Evolutionary conservation across 2,329 filamentous ascomycete genomes (phyloP).

Genomic region (Aschersonia sp.): DNA sequence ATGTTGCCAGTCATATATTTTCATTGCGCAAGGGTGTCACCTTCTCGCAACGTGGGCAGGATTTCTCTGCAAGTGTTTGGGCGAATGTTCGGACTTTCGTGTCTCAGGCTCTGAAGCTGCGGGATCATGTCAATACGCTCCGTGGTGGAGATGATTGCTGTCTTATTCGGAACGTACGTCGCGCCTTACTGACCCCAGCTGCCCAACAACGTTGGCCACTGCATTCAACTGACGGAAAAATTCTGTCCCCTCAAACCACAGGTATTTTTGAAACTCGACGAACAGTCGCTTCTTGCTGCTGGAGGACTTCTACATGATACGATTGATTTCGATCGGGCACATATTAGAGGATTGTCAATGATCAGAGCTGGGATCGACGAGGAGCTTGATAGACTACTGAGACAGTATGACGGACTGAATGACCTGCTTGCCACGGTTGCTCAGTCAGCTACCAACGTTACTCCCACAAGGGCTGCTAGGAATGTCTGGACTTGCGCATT

Average conservation of each 20-base stretch:
- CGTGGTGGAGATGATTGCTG: neutral
- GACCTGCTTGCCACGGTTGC: slow-evolving; percentile 56
- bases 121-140: slow-evolving; percentile 35
- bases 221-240: slow-evolving; percentile 1
- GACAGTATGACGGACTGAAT: slow-evolving; percentile 63
- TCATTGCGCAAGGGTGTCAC: slow-evolving; percentile 69
- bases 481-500: slow-evolving; percentile 66
- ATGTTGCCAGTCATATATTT: slow-evolving; percentile 53
- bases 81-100: slow-evolving; percentile 56
- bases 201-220: neutral
- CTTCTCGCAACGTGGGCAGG: slow-evolving; percentile 26
- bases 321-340: slow-evolving; percentile 68
- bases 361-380: slow-evolving; percentile 58
- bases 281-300: slow-evolving; percentile 43
- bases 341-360: slow-evolving; percentile 54
- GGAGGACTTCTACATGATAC: slow-evolving; percentile 58
- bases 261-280: slow-evolving; percentile 39
- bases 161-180: slow-evolving; percentile 1
- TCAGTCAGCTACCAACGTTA: slow-evolving; percentile 41
- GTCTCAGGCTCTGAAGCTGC: slow-evolving; percentile 53
- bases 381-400: slow-evolving; percentile 64
- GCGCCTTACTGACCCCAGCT: too few relatives aligned
- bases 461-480: slow-evolving; percentile 43
- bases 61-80: slow-evolving; percentile 57
- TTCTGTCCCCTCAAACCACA: neutral